Evolutionary conservation across 768 basidiomycete genomes (phyloP).

Genomic region (Daedaleopsis nitida): DNA sequence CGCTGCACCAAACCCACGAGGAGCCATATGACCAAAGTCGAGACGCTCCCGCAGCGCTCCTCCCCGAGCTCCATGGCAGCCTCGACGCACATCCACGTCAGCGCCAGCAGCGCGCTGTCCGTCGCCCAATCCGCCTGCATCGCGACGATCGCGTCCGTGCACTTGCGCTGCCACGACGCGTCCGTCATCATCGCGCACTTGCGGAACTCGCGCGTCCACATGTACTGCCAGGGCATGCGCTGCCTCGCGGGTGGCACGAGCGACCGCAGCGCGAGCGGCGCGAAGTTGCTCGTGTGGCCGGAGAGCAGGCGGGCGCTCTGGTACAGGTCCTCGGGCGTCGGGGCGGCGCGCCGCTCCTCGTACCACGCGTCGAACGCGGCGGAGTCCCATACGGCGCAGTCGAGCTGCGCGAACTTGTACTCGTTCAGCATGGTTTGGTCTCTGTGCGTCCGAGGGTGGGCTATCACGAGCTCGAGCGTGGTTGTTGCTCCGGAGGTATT

Average conservation of each 20-base stretch:
- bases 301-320: too few species aligned
- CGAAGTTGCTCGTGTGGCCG: background rate
- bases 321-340: too few species aligned
- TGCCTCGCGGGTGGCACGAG: background rate
- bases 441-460: too few species aligned
- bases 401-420: too few species aligned
- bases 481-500: too few species aligned
- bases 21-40: background rate
- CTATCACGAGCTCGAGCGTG: too few species aligned
- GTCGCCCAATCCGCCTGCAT: slow-evolving; percentile 10
- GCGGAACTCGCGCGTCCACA: slow-evolving; percentile 16
- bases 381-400: slow-evolving; percentile 2
- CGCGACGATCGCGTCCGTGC: slow-evolving; percentile 12
- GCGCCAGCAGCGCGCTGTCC: slow-evolving; percentile 1
- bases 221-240: background rate
- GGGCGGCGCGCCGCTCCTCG: background rate
- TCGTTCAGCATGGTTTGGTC: too few species aligned
- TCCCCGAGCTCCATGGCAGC: background rate
- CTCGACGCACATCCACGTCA: slow-evolving; percentile 6
- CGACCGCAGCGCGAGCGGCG: background rate
- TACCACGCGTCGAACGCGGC: slow-evolving; percentile 6
- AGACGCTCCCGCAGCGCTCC: background rate
- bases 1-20: slow-evolving; percentile 10
- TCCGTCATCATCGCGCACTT: slow-evolving; percentile 1
- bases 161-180: background rate